Conservation (phyloP, 768 basidiomycete genomes). For the Lactarius tabidus region DNA sequence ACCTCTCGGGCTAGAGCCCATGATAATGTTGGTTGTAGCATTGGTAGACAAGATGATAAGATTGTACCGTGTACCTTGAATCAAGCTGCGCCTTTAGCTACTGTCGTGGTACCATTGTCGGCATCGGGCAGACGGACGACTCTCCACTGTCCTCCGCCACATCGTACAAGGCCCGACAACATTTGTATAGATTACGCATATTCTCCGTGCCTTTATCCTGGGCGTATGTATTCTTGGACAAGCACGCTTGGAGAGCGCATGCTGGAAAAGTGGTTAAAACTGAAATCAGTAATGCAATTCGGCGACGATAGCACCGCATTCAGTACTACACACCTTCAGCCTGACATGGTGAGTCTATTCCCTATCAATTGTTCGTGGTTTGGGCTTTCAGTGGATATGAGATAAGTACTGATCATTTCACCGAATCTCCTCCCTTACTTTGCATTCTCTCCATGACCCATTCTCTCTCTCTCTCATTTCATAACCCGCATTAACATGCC, state of each 20-base stretch:
- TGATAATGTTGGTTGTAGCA: too few species aligned
- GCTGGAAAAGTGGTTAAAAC: slow-evolving; percentile 38
- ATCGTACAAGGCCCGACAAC: slow-evolving; percentile 58
- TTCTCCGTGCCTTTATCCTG: slow-evolving; percentile 58
- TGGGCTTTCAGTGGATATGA: neutral
- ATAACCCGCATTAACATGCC: too few species aligned
- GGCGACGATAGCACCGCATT: too few species aligned
- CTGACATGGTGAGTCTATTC: slow-evolving; percentile 20
- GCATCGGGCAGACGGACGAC: slow-evolving; percentile 62
- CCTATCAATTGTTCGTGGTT: neutral
- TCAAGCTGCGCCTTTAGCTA: slow-evolving; percentile 56
- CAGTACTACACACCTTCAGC: slow-evolving; percentile 24
- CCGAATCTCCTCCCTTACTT: too few species aligned
- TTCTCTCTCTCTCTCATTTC: too few species aligned
- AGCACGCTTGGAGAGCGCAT: slow-evolving; percentile 58
- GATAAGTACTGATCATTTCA: neutral
- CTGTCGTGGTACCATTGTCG: slow-evolving; percentile 44
- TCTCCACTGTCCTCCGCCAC: slow-evolving; percentile 36
- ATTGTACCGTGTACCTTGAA: neutral
- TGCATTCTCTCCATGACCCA: too few species aligned
- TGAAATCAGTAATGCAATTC: too few species aligned
- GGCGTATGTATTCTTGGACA: slow-evolving; percentile 57
- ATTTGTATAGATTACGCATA: slow-evolving; percentile 55
- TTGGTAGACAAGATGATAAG: neutral
- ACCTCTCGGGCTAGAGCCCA: too few species aligned